Evolutionary conservation across 2,329 filamentous ascomycete species (phyloP).

Genomic region (Albifimbria verrucaria): DNA sequence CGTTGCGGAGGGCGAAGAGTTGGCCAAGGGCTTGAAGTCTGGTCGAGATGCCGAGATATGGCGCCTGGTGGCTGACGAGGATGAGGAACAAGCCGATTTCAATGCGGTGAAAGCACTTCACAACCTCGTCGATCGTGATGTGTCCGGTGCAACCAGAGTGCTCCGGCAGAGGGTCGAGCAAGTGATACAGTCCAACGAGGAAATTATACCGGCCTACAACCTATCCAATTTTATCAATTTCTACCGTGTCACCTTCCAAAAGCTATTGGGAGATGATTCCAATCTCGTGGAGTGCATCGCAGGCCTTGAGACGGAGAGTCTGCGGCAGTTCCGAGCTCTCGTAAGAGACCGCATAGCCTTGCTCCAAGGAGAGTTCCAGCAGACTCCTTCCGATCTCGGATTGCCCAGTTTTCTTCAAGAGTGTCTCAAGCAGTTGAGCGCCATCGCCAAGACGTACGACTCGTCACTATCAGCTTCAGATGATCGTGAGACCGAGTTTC

Average conservation of each 20-base stretch:
- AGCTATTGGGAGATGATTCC: constrained; percentile 68
- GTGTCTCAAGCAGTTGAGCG: constrained; percentile 71
- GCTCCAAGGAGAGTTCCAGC: constrained; percentile 68
- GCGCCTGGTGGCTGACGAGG: constrained; percentile 62
- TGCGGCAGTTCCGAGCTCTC: constrained; percentile 77
- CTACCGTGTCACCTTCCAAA: constrained; percentile 81
- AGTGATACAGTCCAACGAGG: constrained; percentile 88
- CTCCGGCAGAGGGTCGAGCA: constrained; percentile 88
- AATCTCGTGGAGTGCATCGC: constrained; percentile 66
- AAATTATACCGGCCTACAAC: constrained; percentile 84
- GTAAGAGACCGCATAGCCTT: constrained; percentile 77
- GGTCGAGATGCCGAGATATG: constrained; percentile 82
- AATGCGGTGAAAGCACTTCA: constrained; percentile 80
- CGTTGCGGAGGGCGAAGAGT: constrained; percentile 83
- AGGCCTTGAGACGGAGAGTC: constrained; percentile 69
- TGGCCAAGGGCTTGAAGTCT: constrained; percentile 75
- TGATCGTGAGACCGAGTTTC: constrained; percentile 66
- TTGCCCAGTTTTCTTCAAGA: constrained; percentile 79
- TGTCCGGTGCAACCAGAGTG: constrained; percentile 77
- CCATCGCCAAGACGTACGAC: constrained; percentile 83
- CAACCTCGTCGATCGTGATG: constrained; percentile 80
- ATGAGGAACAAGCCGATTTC: constrained; percentile 57
- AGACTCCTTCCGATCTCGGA: constrained; percentile 67
- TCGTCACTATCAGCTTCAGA: constrained; percentile 65
- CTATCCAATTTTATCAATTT: constrained; percentile 86